Percentiles rank a stretch among this genome's conserved stretches.
Evolutionary conservation across 2,329 filamentous ascomycete genomes (phyloP).

Genomic region (Penicillium sp.): DNA sequence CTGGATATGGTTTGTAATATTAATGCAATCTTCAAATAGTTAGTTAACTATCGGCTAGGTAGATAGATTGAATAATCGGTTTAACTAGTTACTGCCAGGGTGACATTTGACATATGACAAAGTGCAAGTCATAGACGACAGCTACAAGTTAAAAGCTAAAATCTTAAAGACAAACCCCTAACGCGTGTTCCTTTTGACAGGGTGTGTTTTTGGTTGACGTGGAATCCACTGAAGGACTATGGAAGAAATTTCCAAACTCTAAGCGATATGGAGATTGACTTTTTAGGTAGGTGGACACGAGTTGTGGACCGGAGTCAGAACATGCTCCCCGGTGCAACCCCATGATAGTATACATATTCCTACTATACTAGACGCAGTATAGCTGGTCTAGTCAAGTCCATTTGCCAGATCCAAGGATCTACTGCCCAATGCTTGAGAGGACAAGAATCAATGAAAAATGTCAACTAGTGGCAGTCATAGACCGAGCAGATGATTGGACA

Average conservation of each 20-base stretch:
- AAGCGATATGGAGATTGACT: not conserved
- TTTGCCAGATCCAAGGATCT: not conserved
- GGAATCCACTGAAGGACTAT: not conserved
- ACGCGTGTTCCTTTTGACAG: no score
- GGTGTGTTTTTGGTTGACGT: not conserved
- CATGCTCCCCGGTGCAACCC: not conserved
- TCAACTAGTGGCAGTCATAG: not conserved
- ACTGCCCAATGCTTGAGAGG: not conserved
- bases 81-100: not conserved
- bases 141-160: not conserved
- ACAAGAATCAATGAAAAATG: not conserved
- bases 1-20: not conserved
- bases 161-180: not conserved
- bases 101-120: not conserved
- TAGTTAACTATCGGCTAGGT: no score
- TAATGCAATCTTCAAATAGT: no score
- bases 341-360: no score
- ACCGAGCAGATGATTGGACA: conserved; percentile 1
- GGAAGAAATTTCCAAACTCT: not conserved
- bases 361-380: no score
- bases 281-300: not conserved
- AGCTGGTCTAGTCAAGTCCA: not conserved
- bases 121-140: not conserved
- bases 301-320: not conserved
- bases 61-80: not conserved